A percentile compares a stretch with the other conserved stretches of the same genome.
These are phyloP conservation scores for Cyberlindnera mrakii DNA, from an alignment of 805 yeast genomes.

Conservation along the genomic window DNA sequence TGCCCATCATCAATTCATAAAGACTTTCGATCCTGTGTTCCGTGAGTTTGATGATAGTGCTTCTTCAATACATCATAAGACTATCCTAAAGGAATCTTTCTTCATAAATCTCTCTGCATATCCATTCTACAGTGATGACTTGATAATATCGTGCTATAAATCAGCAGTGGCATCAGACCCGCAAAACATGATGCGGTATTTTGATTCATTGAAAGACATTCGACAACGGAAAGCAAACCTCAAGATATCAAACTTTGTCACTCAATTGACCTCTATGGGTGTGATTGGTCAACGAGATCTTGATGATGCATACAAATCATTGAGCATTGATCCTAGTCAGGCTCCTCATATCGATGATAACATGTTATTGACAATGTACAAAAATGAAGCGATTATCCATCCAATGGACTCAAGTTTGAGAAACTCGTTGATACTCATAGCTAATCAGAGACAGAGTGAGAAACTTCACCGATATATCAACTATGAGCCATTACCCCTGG, in stretches of 20 bases:
- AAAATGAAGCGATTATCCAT: conserved; percentile 21
- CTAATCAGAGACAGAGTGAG: conserved; percentile 31
- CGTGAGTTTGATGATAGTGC: conserved; percentile 27
- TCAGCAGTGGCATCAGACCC: conserved; percentile 37
- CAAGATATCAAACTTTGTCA: conserved; percentile 36
- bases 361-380: conserved; percentile 28
- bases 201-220: conserved; percentile 50
- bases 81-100: conserved; percentile 23
- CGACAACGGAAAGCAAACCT: conserved; percentile 44
- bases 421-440: conserved; percentile 34
- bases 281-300: conserved; percentile 45
- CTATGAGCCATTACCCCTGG: conserved; percentile 41
- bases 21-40: conserved; percentile 24
- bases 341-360: conserved; percentile 22
- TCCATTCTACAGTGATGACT: conserved; percentile 43
- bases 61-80: conserved; percentile 20
- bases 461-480: conserved; percentile 32
- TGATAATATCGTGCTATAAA: conserved; percentile 42
- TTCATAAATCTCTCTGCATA: conserved; percentile 43
- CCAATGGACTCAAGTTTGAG: conserved; percentile 26
- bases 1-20: conserved; percentile 20
- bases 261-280: conserved; percentile 46
- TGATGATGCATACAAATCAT: conserved; percentile 29
- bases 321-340: conserved; percentile 29
- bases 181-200: conserved; percentile 39